Evolutionary conservation across 2,329 filamentous ascomycete genomes (phyloP).

Genomic region (Corinectria fuckeliana): DNA sequence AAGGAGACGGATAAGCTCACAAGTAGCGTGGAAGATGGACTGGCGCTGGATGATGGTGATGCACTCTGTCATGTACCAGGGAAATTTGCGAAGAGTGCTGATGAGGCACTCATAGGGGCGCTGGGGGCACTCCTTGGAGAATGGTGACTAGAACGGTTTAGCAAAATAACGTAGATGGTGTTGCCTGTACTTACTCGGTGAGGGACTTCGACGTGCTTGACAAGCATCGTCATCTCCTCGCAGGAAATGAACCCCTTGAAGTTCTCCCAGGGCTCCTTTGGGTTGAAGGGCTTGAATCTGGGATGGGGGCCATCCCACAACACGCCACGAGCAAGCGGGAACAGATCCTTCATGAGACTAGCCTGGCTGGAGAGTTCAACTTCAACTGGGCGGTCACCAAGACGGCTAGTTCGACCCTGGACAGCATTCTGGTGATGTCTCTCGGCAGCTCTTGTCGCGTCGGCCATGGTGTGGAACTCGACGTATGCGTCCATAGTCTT

Average conservation of each 20-base stretch:
- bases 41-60: slow-evolving; percentile 66
- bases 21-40: slow-evolving; percentile 57
- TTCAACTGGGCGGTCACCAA: slow-evolving; percentile 65
- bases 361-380: slow-evolving; percentile 63
- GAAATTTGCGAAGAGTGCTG: slow-evolving; percentile 67
- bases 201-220: slow-evolving; percentile 68
- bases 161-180: neutral
- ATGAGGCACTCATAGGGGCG: slow-evolving; percentile 71
- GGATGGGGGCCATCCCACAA: slow-evolving; percentile 60
- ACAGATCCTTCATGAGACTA: slow-evolving; percentile 66
- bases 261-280: slow-evolving; percentile 53
- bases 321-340: slow-evolving; percentile 63
- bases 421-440: slow-evolving; percentile 50
- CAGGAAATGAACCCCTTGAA: slow-evolving; percentile 67
- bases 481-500: slow-evolving; percentile 69
- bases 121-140: slow-evolving; percentile 66
- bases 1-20: slow-evolving; percentile 57
- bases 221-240: slow-evolving; percentile 69
- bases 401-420: slow-evolving; percentile 52
- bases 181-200: slow-evolving; percentile 59
- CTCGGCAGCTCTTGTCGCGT: slow-evolving; percentile 61
- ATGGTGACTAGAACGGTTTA: slow-evolving; percentile 57
- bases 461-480: slow-evolving; percentile 60
- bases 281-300: slow-evolving; percentile 42
- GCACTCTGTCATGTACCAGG: slow-evolving; percentile 63